A percentile compares a stretch with the other conserved stretches of the same genome.
These are phyloP conservation scores for Zasmidium citrigriseum DNA, from an alignment of 2,329 filamentous ascomycete species.

Conservation along the genomic window DNA sequence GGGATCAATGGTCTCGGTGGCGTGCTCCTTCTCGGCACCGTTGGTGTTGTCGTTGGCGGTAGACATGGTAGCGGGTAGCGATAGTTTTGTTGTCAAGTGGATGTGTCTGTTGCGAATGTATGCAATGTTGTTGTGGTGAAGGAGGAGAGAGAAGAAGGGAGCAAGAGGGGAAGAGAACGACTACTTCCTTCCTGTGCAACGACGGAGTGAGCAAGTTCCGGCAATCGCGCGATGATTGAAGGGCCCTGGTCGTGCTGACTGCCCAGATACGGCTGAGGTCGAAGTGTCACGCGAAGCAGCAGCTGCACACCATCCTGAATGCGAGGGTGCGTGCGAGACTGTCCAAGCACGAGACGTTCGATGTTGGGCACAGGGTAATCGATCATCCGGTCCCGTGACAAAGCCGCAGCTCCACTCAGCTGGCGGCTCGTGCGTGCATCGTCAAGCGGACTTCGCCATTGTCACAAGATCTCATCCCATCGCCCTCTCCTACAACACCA, in stretches of 20 bases:
- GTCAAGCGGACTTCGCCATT: not conserved
- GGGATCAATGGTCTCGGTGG: slow-evolving; percentile 12
- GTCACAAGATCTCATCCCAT: not conserved
- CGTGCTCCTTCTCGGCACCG: slow-evolving; percentile 10
- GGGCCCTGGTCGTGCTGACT: no score
- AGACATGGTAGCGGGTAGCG: slow-evolving; percentile 10
- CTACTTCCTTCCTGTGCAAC: not conserved
- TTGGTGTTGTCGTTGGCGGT: slow-evolving; percentile 10
- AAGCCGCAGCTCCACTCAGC: no score
- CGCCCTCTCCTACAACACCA: not conserved
- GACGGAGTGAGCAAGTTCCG: not conserved
- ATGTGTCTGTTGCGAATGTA: not conserved
- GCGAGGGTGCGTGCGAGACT: no score
- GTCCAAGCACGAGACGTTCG: no score
- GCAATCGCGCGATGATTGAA: not conserved
- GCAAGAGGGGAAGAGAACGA: not conserved
- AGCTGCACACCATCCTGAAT: no score
- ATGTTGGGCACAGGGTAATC: no score
- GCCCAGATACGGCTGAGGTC: no score
- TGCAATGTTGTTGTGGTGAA: not conserved
- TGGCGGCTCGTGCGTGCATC: no score
- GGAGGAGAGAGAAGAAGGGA: not conserved
- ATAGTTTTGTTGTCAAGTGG: not conserved
- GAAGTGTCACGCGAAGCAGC: no score
- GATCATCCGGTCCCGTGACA: no score